Percentiles rank a stretch among this genome's conserved stretches.
These are phyloP conservation scores for Phaeoacremonium minimum DNA, from an alignment of 2,329 filamentous ascomycete species.

Conservation along the genomic window DNA sequence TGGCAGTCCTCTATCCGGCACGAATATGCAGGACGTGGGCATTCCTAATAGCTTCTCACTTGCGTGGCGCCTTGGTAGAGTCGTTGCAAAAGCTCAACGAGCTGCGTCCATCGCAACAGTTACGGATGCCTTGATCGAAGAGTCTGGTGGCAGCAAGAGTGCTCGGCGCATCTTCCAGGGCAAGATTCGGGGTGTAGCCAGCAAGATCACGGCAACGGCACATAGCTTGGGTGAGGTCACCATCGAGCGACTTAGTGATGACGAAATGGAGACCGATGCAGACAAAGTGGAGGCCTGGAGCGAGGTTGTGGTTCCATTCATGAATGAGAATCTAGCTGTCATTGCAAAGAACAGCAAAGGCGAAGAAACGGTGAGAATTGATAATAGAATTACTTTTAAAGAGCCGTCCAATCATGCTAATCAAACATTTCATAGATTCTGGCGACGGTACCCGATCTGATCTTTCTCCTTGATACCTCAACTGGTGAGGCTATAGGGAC, in stretches of 20 bases:
- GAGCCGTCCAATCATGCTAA: too few relatives aligned
- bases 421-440: constrained; percentile 22
- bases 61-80: constrained; percentile 43
- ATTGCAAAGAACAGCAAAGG: not conserved
- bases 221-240: constrained; percentile 33
- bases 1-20: constrained; percentile 19
- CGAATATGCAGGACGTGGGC: constrained; percentile 31
- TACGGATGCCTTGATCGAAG: constrained; percentile 41
- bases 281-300: not conserved
- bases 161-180: constrained; percentile 46
- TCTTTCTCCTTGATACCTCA: constrained; percentile 29
- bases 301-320: constrained; percentile 18
- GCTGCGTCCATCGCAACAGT: constrained; percentile 36
- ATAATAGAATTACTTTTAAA: too few relatives aligned
- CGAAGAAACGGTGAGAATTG: not conserved
- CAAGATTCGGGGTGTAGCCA: constrained; percentile 46
- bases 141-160: constrained; percentile 38
- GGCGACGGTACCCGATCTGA: constrained; percentile 35
- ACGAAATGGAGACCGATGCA: constrained; percentile 16
- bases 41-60: constrained; percentile 30
- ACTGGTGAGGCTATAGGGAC: constrained; percentile 30
- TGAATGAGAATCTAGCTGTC: constrained; percentile 15
- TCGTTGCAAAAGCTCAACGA: constrained; percentile 35
- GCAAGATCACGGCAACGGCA: constrained; percentile 39
- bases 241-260: constrained; percentile 31